phyloP scores from a whole-genome alignment of 129 eudicot genomes.

The Helichrysum umbraculigerum region DNA sequence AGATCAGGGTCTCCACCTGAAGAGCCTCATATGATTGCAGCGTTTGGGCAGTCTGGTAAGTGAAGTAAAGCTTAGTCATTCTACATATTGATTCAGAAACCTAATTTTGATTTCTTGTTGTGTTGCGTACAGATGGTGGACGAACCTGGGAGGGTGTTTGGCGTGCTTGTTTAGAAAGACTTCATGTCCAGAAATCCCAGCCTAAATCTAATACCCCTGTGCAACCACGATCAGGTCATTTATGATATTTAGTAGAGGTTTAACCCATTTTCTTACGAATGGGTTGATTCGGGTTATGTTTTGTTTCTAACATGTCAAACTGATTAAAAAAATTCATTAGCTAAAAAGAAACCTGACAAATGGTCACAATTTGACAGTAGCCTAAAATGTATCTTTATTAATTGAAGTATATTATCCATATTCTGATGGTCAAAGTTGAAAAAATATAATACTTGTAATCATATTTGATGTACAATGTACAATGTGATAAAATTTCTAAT shows the following conservation, averaged over 20 bases:
- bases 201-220: conserved; percentile 52
- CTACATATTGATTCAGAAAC: conserved; percentile 8
- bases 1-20: conserved; percentile 93
- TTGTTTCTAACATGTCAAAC: neutral
- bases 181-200: conserved; percentile 51
- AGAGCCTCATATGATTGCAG: conserved; percentile 88
- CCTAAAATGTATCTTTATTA: neutral
- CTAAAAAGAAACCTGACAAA: conserved; percentile 2
- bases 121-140: conserved; percentile 56
- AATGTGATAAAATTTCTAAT: neutral
- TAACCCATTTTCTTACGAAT: neutral
- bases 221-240: conserved; percentile 54
- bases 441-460: neutral
- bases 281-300: neutral
- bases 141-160: conserved; percentile 86
- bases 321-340: neutral
- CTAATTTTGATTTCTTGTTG: neutral
- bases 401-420: neutral
- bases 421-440: neutral
- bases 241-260: conserved; percentile 1
- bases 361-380: neutral
- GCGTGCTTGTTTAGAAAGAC: conserved; percentile 74
- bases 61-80: conserved; percentile 23
- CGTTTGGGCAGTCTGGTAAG: conserved; percentile 85
- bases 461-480: neutral